Evolutionary conservation across 139 green algal genomes (phyloP).

Genomic region (Closterium sp.): DNA sequence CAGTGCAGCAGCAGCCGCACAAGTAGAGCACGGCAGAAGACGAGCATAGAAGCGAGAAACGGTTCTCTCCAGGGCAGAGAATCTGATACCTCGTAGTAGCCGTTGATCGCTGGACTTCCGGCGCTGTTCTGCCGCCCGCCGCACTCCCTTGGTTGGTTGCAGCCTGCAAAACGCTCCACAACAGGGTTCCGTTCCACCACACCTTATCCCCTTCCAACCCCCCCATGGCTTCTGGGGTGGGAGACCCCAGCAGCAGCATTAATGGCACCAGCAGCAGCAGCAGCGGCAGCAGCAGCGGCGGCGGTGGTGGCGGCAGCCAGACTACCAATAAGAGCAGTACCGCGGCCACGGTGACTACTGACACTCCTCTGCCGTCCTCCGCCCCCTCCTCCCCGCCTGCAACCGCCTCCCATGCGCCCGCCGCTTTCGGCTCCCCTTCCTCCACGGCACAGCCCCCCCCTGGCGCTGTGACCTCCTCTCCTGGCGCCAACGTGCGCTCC

Average conservation of each 20-base stretch:
- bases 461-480: not conserved
- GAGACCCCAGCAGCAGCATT: not conserved
- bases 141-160: too few relatives aligned
- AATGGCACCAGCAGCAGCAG: not conserved
- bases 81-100: too few relatives aligned
- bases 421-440: not conserved
- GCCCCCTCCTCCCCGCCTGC: not conserved
- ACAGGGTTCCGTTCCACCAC: not conserved
- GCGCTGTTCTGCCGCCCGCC: too few relatives aligned
- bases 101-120: too few relatives aligned
- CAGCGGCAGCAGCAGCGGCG: not conserved
- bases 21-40: too few relatives aligned
- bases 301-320: too few relatives aligned
- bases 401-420: not conserved
- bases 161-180: not conserved
- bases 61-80: too few relatives aligned
- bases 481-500: not conserved
- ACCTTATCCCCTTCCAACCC: not conserved
- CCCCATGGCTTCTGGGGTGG: not conserved
- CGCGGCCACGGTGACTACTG: not conserved
- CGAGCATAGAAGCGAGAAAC: too few relatives aligned
- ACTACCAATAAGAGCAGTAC: not conserved
- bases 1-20: too few relatives aligned
- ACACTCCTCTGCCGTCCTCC: not conserved
- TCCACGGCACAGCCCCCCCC: not conserved